Evolutionary conservation across 768 basidiomycete genomes (phyloP).

Genomic region (Termitomyces sp.): DNA sequence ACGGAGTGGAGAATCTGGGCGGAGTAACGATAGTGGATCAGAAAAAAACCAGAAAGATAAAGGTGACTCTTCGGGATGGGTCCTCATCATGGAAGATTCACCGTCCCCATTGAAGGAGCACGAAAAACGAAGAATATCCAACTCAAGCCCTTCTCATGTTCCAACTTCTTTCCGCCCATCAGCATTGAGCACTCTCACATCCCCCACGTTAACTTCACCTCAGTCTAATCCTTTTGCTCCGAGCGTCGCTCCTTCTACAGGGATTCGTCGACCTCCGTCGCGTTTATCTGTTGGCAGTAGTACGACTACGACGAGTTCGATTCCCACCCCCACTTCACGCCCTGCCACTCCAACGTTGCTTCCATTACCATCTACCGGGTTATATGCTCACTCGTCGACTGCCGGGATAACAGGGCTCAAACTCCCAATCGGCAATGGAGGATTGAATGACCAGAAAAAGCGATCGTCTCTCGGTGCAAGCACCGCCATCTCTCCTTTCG

Average conservation of each 20-base stretch:
- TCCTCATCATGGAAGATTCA: conserved; percentile 86
- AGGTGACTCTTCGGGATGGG: conserved; percentile 77
- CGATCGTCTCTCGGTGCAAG: conserved; percentile 62
- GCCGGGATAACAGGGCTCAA: conserved; percentile 47
- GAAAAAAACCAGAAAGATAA: conserved; percentile 44
- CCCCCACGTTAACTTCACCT: conserved; percentile 37
- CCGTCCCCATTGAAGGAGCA: conserved; percentile 64
- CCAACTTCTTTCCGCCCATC: conserved; percentile 51
- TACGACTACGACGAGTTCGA: conserved; percentile 54
- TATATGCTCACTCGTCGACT: conserved; percentile 40
- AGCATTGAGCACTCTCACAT: conserved; percentile 42
- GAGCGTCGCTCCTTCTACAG: conserved; percentile 35
- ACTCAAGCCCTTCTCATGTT: conserved; percentile 51
- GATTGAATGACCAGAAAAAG: conserved; percentile 44
- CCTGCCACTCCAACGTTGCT: conserved; percentile 77
- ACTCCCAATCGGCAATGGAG: conserved; percentile 54
- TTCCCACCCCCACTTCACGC: conserved; percentile 65
- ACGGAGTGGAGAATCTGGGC: conserved; percentile 42
- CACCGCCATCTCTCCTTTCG: conserved; percentile 28
- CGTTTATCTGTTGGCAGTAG: conserved; percentile 64
- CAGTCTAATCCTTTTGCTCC: conserved; percentile 40
- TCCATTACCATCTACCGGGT: conserved; percentile 57
- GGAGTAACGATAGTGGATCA: conserved; percentile 41
- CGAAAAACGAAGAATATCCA: conserved; percentile 50
- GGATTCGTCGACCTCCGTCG: conserved; percentile 64